phyloP scores from a whole-genome alignment of 2,329 filamentous ascomycete genomes.

The Fonsecaea pedrosoi region DNA sequence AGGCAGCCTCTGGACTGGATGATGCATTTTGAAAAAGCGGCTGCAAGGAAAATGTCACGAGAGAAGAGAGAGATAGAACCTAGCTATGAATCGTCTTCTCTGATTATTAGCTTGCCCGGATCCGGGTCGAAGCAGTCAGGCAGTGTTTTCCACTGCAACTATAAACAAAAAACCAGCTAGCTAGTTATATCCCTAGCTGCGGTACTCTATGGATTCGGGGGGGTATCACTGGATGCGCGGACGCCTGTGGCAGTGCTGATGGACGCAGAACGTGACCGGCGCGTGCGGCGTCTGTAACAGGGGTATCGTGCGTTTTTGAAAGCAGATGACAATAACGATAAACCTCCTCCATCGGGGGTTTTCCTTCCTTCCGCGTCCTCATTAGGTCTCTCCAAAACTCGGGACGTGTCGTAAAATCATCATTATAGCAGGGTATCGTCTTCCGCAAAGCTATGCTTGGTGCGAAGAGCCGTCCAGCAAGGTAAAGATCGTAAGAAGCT shows the following conservation, averaged over 20 bases:
- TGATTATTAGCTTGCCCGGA: background rate
- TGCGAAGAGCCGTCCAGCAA: slow-evolving; percentile 12
- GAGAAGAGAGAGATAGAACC: too few relatives aligned
- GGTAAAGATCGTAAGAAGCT: slow-evolving; percentile 1
- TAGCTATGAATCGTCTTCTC: background rate
- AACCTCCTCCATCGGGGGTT: background rate
- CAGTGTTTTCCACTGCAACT: background rate
- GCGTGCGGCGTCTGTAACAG: background rate
- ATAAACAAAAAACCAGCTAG: slow-evolving; percentile 1
- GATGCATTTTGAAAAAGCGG: background rate
- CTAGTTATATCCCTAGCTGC: background rate
- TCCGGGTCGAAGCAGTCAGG: background rate
- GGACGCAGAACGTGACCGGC: background rate
- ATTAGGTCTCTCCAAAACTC: slow-evolving; percentile 5
- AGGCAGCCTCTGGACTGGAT: background rate
- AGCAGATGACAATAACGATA: background rate
- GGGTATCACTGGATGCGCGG: slow-evolving; percentile 7
- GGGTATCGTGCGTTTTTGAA: slow-evolving; percentile 3
- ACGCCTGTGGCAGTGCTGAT: background rate
- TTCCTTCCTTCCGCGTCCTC: background rate
- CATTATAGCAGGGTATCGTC: slow-evolving; percentile 12
- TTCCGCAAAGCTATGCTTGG: background rate
- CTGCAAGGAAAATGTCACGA: too few relatives aligned
- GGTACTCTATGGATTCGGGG: background rate
- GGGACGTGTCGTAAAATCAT: background rate